Evolutionary conservation across 257 asterid genomes (phyloP).

Genomic region (Agastache rugosa): DNA sequence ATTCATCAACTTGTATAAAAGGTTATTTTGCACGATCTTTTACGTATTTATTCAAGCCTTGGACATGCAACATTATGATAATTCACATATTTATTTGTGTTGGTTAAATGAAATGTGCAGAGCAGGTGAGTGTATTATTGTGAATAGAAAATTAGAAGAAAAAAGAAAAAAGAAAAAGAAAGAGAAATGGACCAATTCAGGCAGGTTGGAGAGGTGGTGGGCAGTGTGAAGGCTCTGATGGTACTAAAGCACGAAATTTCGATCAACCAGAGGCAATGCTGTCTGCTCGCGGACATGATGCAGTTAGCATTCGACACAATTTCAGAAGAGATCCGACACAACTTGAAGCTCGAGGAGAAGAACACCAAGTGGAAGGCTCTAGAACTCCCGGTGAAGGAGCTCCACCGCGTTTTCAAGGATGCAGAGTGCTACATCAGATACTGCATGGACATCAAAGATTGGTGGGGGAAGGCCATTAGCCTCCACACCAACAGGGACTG

Average conservation of each 20-base stretch:
- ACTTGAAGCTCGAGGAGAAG: slow-evolving; percentile 69
- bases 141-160: background rate
- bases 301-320: slow-evolving; percentile 68
- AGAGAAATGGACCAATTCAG: slow-evolving; percentile 78
- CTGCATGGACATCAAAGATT: slow-evolving; percentile 68
- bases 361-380: slow-evolving; percentile 74
- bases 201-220: slow-evolving; percentile 85
- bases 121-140: background rate
- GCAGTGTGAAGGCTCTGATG: slow-evolving; percentile 79
- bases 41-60: background rate
- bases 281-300: slow-evolving; percentile 67
- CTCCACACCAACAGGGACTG: slow-evolving; percentile 72
- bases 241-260: slow-evolving; percentile 76
- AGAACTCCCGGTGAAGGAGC: slow-evolving; percentile 85
- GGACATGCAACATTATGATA: background rate
- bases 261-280: slow-evolving; percentile 79
- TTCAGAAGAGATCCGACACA: slow-evolving; percentile 64
- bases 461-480: slow-evolving; percentile 85
- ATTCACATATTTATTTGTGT: background rate
- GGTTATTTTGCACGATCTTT: slow-evolving; percentile 27
- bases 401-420: slow-evolving; percentile 66
- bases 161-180: background rate
- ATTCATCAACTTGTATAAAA: slow-evolving; percentile 17
- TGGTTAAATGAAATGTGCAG: background rate
- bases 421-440: slow-evolving; percentile 65